These are phyloP conservation scores for Cryptosporidium meleagridis DNA, from an alignment of 169 alveolate genomes.

Conservation along the genomic window DNA sequence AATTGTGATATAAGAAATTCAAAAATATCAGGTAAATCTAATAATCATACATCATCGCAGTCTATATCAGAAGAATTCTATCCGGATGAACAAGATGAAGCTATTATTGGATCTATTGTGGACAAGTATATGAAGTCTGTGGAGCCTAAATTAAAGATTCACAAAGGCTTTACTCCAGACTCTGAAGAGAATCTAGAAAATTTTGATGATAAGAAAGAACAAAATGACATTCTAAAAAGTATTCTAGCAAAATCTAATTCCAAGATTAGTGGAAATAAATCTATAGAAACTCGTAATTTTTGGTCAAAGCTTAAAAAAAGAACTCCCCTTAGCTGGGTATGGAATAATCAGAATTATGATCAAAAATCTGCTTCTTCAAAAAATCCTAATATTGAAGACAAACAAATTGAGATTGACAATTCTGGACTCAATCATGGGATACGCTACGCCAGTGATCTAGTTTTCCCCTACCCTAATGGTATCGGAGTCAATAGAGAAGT, in stretches of 20 bases:
- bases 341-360: background rate
- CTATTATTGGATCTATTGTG: background rate
- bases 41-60: background rate
- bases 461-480: constrained; percentile 50
- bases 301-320: constrained; percentile 44
- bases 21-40: background rate
- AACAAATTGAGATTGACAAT: background rate
- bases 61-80: background rate
- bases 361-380: background rate
- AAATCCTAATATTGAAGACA: background rate
- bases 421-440: background rate
- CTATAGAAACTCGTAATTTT: background rate
- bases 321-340: constrained; percentile 62
- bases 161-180: background rate
- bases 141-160: background rate
- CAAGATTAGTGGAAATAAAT: background rate
- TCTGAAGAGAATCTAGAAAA: background rate
- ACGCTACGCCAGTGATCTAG: background rate
- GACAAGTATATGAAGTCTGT: background rate
- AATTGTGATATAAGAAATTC: background rate
- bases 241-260: background rate
- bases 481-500: constrained; percentile 11
- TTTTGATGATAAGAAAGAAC: constrained; percentile 8
- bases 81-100: background rate
- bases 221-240: background rate